Evolutionary conservation across 2,329 filamentous ascomycete species (phyloP).

Genomic region (Bretziella fagacearum): DNA sequence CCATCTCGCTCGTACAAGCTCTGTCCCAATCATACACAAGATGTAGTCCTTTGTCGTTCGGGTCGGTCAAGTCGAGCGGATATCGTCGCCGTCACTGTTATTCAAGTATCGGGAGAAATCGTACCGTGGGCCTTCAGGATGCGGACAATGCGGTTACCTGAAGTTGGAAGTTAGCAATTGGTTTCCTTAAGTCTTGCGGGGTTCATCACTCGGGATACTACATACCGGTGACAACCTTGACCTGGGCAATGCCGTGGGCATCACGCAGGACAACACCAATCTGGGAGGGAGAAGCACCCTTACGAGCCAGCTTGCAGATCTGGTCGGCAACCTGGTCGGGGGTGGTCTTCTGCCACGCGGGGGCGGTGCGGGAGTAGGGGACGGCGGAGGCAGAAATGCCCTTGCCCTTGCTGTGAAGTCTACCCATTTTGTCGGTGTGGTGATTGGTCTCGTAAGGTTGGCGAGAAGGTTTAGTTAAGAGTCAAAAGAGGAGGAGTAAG

Average conservation of each 20-base stretch:
- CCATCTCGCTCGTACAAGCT: constrained; percentile 1
- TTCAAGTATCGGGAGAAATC: constrained; percentile 26
- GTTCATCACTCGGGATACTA: constrained; percentile 15
- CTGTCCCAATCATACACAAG: constrained; percentile 11
- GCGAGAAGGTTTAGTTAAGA: constrained; percentile 10
- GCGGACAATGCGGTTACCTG: constrained; percentile 98
- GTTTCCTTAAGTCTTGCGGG: neutral
- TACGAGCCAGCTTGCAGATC: constrained; percentile 97
- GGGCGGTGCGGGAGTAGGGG: constrained; percentile 87
- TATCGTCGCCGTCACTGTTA: constrained; percentile 20
- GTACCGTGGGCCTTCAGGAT: constrained; percentile 97
- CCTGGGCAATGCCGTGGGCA: constrained; percentile 93
- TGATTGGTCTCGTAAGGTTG: constrained; percentile 20
- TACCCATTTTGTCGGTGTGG: constrained; percentile 58
- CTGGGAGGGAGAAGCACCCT: constrained; percentile 96
- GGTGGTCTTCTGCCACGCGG: constrained; percentile 96
- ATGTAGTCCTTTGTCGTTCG: constrained; percentile 18
- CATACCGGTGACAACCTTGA: constrained; percentile 92
- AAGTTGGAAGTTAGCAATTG: constrained; percentile 25
- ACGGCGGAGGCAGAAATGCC: constrained; percentile 91
- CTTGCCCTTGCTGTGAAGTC: constrained; percentile 99
- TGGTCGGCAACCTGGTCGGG: constrained; percentile 97
- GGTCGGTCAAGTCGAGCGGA: constrained; percentile 16
- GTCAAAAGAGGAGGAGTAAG: constrained; percentile 14
- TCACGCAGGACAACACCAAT: constrained; percentile 98